A percentile compares a stretch with the other conserved stretches of the same genome.
These are phyloP conservation scores for Zymoseptoria crescenta DNA, from an alignment of 2,329 filamentous ascomycete species.

Conservation along the genomic window DNA sequence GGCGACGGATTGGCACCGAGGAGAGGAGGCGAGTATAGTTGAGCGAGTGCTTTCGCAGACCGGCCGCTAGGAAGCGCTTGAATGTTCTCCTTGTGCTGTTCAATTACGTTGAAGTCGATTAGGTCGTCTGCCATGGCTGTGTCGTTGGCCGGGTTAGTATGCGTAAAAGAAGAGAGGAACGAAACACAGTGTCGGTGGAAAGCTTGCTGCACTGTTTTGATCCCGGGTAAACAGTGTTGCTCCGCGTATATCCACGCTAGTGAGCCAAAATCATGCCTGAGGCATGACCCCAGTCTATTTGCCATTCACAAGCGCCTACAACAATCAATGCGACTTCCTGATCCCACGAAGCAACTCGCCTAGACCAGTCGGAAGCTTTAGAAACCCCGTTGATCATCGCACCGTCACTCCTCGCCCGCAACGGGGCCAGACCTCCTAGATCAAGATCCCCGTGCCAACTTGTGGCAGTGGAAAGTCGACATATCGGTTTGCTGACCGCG, in stretches of 20 bases:
- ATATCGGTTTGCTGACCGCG: too few species aligned
- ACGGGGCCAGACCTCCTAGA: too few species aligned
- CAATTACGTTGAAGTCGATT: slow-evolving; percentile 78
- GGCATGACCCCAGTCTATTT: too few species aligned
- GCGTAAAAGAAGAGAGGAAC: not conserved
- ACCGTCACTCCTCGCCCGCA: too few species aligned
- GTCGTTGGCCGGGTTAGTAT: not conserved
- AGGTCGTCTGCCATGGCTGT: slow-evolving; percentile 34
- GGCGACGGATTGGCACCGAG: slow-evolving; percentile 39
- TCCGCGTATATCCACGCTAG: not conserved
- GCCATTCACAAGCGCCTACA: too few species aligned
- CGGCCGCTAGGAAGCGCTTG: slow-evolving; percentile 81
- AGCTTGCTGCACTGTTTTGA: not conserved
- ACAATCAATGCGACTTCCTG: too few species aligned
- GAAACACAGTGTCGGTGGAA: not conserved
- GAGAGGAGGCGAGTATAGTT: slow-evolving; percentile 59
- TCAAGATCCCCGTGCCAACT: too few species aligned
- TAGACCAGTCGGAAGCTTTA: too few species aligned
- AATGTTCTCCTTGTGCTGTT: slow-evolving; percentile 96
- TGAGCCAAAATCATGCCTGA: too few species aligned
- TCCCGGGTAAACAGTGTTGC: not conserved
- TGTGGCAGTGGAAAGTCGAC: too few species aligned
- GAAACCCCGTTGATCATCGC: too few species aligned
- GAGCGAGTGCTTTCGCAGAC: slow-evolving; percentile 80
- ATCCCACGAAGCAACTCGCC: too few species aligned